These are phyloP conservation scores for Nymphaea thermarum DNA, from an alignment of 164 flowering plant species.

Conservation along the genomic window DNA sequence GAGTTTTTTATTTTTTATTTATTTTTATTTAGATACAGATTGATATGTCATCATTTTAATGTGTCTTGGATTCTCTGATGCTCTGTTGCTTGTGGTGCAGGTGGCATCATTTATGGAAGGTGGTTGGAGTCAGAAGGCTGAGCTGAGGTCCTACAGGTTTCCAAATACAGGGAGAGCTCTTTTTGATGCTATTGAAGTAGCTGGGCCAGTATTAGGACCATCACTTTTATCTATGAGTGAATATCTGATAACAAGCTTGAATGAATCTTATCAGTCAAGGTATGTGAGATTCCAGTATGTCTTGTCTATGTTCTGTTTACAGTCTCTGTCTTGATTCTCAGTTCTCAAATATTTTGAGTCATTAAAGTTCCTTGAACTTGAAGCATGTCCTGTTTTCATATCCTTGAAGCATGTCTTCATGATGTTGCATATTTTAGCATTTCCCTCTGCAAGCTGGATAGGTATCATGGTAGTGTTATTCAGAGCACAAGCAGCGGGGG, in stretches of 20 bases:
- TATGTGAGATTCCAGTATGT: slow-evolving; percentile 9
- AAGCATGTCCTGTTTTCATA: background rate
- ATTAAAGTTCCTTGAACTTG: too few relatives aligned
- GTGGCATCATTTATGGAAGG: slow-evolving; percentile 62
- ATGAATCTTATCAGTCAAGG: slow-evolving; percentile 96
- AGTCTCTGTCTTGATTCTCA: too few relatives aligned
- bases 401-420: background rate
- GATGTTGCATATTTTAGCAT: background rate
- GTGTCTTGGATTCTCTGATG: background rate
- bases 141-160: slow-evolving; percentile 50
- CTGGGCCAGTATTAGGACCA: slow-evolving; percentile 84
- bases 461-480: too few relatives aligned
- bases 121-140: slow-evolving; percentile 78
- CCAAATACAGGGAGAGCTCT: slow-evolving; percentile 69
- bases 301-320: too few relatives aligned
- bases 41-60: too few relatives aligned
- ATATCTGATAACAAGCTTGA: slow-evolving; percentile 87
- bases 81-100: slow-evolving; percentile 19
- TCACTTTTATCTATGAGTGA: slow-evolving; percentile 76
- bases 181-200: slow-evolving; percentile 71
- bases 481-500: too few relatives aligned
- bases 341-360: too few relatives aligned
- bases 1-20: background rate
- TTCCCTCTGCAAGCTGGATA: too few relatives aligned
- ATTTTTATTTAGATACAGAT: background rate